These are phyloP conservation scores for Aquilaria agallochum DNA, from an alignment of 441 rosid genomes.

Conservation along the genomic window DNA sequence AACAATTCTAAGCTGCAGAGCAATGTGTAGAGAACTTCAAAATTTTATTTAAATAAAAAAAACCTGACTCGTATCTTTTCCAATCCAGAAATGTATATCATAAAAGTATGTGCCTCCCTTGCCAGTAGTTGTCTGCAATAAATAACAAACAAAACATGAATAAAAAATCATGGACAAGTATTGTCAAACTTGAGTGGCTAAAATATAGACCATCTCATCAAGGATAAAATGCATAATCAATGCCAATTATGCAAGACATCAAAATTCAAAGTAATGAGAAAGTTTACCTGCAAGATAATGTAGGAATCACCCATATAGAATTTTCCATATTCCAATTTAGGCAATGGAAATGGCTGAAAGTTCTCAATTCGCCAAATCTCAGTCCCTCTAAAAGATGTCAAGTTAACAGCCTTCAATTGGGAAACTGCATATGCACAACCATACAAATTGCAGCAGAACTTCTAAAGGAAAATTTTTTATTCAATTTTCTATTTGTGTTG, in stretches of 20 bases:
- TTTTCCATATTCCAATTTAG: conserved; percentile 71
- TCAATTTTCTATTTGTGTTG: no score
- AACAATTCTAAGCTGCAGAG: background rate
- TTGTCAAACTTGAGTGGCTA: no score
- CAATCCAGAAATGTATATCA: conserved; percentile 94
- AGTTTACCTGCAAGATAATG: conserved; percentile 46
- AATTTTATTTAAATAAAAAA: conserved; percentile 1
- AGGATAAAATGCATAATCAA: no score
- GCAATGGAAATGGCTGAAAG: conserved; percentile 67
- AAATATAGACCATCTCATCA: no score
- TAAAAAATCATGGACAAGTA: background rate
- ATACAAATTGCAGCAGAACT: background rate
- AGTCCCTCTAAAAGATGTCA: conserved; percentile 58
- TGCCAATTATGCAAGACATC: no score
- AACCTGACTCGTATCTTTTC: conserved; percentile 94
- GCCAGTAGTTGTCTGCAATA: conserved; percentile 58
- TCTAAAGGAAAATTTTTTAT: no score
- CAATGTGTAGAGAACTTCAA: background rate
- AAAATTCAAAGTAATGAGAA: background rate
- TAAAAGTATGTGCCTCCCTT: conserved; percentile 75
- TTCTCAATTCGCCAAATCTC: conserved; percentile 87
- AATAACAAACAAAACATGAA: conserved; percentile 3
- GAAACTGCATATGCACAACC: conserved; percentile 6
- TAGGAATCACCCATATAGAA: conserved; percentile 81
- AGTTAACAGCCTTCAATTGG: conserved; percentile 31